Conservation (phyloP, 1,139 yeast species). For the Dujonia santamariae region DNA sequence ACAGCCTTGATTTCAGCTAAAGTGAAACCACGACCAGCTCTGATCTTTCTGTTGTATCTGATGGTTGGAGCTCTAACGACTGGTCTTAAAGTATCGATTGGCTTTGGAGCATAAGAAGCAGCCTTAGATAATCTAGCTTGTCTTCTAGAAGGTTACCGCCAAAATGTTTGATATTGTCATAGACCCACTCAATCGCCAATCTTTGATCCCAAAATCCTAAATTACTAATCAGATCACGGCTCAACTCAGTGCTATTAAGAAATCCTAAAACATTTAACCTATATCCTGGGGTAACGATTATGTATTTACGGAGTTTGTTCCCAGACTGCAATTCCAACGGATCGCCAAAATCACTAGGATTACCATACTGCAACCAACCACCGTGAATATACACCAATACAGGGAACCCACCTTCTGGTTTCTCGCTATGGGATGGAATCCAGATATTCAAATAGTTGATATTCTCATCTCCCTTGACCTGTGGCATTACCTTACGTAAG, state of each 20-base stretch:
- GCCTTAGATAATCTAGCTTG: slow-evolving; percentile 91
- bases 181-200: slow-evolving; percentile 36
- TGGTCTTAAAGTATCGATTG: slow-evolving; percentile 95
- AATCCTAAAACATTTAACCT: slow-evolving; percentile 39
- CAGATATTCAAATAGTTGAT: slow-evolving; percentile 35
- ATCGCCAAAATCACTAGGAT: slow-evolving; percentile 22
- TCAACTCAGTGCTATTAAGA: slow-evolving; percentile 24
- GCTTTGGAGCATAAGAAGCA: slow-evolving; percentile 96
- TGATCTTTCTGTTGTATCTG: slow-evolving; percentile 98
- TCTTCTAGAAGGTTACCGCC: slow-evolving; percentile 42
- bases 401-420: slow-evolving; percentile 36
- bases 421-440: slow-evolving; percentile 23
- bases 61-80: slow-evolving; percentile 98
- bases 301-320: slow-evolving; percentile 19
- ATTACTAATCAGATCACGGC: slow-evolving; percentile 14
- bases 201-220: slow-evolving; percentile 43
- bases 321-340: slow-evolving; percentile 19
- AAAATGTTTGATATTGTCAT: slow-evolving; percentile 23
- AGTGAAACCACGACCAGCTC: slow-evolving; percentile 99
- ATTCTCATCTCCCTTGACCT: slow-evolving; percentile 25
- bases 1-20: slow-evolving; percentile 98
- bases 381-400: slow-evolving; percentile 38
- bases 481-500: slow-evolving; percentile 30
- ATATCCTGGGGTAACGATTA: slow-evolving; percentile 37
- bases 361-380: slow-evolving; percentile 37